Evolutionary conservation across 148 eudicot species (phyloP), one percentile per base, ranked within the genome.

Genomic region (Fallopia convolvulus): DNA sequence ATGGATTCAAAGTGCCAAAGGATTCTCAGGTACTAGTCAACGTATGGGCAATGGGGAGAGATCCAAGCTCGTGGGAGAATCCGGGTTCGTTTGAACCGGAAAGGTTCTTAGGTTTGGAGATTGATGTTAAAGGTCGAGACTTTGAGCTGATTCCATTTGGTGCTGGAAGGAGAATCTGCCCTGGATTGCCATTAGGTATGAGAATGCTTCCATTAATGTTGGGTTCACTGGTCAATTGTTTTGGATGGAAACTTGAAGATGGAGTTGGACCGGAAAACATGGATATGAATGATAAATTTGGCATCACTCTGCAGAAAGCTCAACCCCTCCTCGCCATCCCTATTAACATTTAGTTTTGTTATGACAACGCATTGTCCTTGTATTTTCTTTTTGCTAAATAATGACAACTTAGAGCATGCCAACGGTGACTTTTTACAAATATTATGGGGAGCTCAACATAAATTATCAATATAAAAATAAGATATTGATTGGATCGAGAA

Each of bases 11-110:
- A 13, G 14, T 86, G 0, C 84, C 84, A 10, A 79, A 79, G 76
- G 75, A 81, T 40, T 77, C 88, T 0, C 88, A 86, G 70, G 76
- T 86, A 5, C 52, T 86, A 5, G 81, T 86, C 0, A 86, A 86
- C 77, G 86, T 78, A 4, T 86, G 86, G 84, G 83, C 83, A 4
- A 86, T 83, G 9, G 88, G 88, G 17, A 66, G 85, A 75, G 88
- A 85, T 48, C 76, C 79, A 2, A 70, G 76, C 10, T 32, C 74
- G n/a, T 85, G 85, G 82, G 75, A 73, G 1, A 61, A 74, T 30
- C 82, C 85, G 15, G 72, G 75, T 12, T 61, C 53, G 26, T 85
- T 85, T 71, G 77, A 79, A 33, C 88, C 88, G 0, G 84, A 85
- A 47, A 83, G 88, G 49, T 85, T 83, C 48, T 17, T 81, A 68